Percentiles rank a stretch among this genome's conserved stretches.
Conservation (phyloP, 805 yeast genomes). For the Starmera quercuum region DNA sequence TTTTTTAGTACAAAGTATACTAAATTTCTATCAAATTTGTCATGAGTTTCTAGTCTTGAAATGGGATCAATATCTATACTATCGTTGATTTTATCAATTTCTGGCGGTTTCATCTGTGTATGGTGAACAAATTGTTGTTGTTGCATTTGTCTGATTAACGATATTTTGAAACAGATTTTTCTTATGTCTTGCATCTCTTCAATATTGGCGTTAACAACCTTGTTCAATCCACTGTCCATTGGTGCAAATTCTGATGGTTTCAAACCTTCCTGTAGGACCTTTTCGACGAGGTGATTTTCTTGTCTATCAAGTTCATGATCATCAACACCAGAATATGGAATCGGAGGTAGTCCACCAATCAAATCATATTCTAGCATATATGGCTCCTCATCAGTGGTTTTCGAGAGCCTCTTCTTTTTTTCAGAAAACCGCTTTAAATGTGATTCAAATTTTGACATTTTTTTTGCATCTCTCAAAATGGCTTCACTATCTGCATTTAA, state of each 20-base stretch:
- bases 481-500: constrained; percentile 68
- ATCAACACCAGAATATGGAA: constrained; percentile 45
- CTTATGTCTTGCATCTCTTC: constrained; percentile 81
- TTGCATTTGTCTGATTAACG: constrained; percentile 85
- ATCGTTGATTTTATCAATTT: constrained; percentile 51
- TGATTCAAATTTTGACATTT: constrained; percentile 51
- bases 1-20: constrained; percentile 61
- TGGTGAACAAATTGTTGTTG: constrained; percentile 70
- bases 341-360: constrained; percentile 69
- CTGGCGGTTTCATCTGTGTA: constrained; percentile 66
- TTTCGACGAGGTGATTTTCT: constrained; percentile 37
- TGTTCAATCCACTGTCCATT: constrained; percentile 48
- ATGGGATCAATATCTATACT: constrained; percentile 71
- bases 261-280: constrained; percentile 27
- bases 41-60: constrained; percentile 68
- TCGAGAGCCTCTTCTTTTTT: constrained; percentile 20
- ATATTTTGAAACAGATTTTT: constrained; percentile 79
- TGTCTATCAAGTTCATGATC: constrained; percentile 35
- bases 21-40: constrained; percentile 47
- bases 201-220: constrained; percentile 57
- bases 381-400: constrained; percentile 35
- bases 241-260: constrained; percentile 34
- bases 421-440: constrained; percentile 22
- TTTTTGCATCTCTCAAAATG: constrained; percentile 51
- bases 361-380: constrained; percentile 80